Evolutionary conservation across 352 stramenopile genomes (phyloP).

Genomic region (Phytophthora uliginosa): DNA sequence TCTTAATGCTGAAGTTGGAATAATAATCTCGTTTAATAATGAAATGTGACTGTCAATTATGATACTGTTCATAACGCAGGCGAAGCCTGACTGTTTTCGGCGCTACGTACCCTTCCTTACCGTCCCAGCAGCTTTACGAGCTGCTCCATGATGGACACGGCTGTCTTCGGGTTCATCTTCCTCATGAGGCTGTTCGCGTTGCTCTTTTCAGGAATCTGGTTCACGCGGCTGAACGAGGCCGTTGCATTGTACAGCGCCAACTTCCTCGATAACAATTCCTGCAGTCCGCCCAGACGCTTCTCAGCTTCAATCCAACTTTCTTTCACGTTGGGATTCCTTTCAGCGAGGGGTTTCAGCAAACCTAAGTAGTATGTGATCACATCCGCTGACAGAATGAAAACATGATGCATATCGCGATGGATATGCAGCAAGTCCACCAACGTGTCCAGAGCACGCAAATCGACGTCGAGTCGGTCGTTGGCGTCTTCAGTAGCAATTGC

Average conservation of each 20-base stretch:
- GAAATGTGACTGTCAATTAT: neutral
- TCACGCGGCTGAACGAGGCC: slow-evolving; percentile 38
- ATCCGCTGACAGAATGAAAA: slow-evolving; percentile 78
- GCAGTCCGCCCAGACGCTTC: slow-evolving; percentile 56
- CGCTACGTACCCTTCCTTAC: slow-evolving; percentile 5
- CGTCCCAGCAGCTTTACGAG: slow-evolving; percentile 57
- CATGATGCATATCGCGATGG: slow-evolving; percentile 91
- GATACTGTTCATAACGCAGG: neutral
- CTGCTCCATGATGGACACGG: slow-evolving; percentile 60
- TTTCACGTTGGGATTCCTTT: slow-evolving; percentile 22
- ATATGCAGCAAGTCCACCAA: slow-evolving; percentile 97
- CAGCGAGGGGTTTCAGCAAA: slow-evolving; percentile 36
- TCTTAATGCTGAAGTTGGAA: too few relatives aligned
- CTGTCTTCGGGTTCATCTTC: slow-evolving; percentile 79
- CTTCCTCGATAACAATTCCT: slow-evolving; percentile 67
- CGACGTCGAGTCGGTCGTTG: slow-evolving; percentile 50
- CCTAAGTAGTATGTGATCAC: slow-evolving; percentile 74
- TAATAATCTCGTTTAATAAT: neutral
- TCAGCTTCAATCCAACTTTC: slow-evolving; percentile 68
- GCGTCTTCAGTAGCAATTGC: slow-evolving; percentile 42
- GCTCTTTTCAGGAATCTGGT: slow-evolving; percentile 37
- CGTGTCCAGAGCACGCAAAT: slow-evolving; percentile 82
- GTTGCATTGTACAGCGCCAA: slow-evolving; percentile 66
- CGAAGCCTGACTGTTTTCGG: neutral
- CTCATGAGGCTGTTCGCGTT: slow-evolving; percentile 54